Percentiles rank a stretch among this genome's conserved stretches.
phyloP scores from a whole-genome alignment of 2,329 filamentous ascomycete genomes.

The Lecanosticta acicola region DNA sequence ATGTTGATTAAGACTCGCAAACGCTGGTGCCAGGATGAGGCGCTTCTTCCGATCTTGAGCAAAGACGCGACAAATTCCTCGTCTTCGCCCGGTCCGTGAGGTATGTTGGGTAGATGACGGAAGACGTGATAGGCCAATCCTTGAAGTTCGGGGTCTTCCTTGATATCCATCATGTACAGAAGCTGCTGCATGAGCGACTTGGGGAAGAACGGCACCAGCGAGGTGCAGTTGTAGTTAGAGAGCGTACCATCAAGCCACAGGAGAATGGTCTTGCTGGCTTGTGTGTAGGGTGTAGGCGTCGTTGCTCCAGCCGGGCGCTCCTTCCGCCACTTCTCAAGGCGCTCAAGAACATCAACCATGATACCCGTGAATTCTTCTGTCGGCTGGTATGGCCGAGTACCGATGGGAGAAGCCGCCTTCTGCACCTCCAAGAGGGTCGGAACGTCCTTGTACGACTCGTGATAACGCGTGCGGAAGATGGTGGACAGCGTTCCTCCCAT shows the following conservation, averaged over 20 bases:
- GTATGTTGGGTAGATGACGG: slow-evolving; percentile 90
- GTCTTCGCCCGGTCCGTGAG: slow-evolving; percentile 81
- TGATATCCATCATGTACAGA: slow-evolving; percentile 99
- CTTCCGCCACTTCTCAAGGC: slow-evolving; percentile 80
- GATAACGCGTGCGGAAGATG: slow-evolving; percentile 85
- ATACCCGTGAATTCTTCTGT: slow-evolving; percentile 66
- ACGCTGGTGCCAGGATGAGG: slow-evolving; percentile 90
- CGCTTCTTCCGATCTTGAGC: slow-evolving; percentile 78
- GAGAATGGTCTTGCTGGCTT: slow-evolving; percentile 90
- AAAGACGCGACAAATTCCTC: slow-evolving; percentile 76
- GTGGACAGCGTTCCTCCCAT: slow-evolving; percentile 85
- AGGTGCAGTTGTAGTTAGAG: slow-evolving; percentile 85
- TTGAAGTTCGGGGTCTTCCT: slow-evolving; percentile 94
- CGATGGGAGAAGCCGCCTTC: slow-evolving; percentile 72
- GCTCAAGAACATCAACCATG: slow-evolving; percentile 68
- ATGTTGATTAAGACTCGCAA: slow-evolving; percentile 94
- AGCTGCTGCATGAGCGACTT: slow-evolving; percentile 84
- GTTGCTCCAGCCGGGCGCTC: slow-evolving; percentile 83
- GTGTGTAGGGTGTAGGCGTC: slow-evolving; percentile 89
- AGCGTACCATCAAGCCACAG: slow-evolving; percentile 91
- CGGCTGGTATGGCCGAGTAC: slow-evolving; percentile 76
- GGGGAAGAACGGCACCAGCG: slow-evolving; percentile 86
- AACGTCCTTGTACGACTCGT: slow-evolving; percentile 86
- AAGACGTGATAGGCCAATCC: slow-evolving; percentile 94
- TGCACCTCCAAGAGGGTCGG: slow-evolving; percentile 69